Evolutionary conservation across 2,329 filamentous ascomycete genomes (phyloP), one percentile per base, ranked within the genome.

Genomic region (Trichophyton rubrum): DNA sequence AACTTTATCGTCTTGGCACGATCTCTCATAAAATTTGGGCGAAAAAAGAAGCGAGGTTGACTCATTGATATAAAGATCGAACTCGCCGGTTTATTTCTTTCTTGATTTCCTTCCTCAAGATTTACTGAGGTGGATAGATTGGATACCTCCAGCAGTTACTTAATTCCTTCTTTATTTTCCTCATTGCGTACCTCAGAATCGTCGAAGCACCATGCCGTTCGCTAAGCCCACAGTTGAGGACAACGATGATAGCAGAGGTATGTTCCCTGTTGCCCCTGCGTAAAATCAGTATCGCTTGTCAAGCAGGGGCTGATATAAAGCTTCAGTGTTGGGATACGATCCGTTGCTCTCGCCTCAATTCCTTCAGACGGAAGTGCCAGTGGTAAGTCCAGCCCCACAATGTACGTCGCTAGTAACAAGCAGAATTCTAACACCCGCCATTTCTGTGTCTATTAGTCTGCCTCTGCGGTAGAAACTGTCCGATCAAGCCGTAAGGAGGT

Each of bases 341-440:
- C 90, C 92, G 70, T 80, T 97, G 71, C 93, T 96, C 73, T 87
- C 89, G 56, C 92, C 92, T 49, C 86, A 88, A 67, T 84, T 96
- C 67, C 87, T 97, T 69, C 85, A 89, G 72, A 84, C 86, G 64
- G 91, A 97, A 76, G 86, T 96, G 68, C 89, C 90, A 63, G 78
- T 80, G 63, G 75, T 78, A 71, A 72, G 75, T 74, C n/a, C 30
- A n/a, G 49, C 49, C 49, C 49, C 24, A 24, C 49, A 53, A 3
- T 24, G 33, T 13, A 6, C 33, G 9, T 71, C 82, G 85, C 73
- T 79, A 83, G 70, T 72, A 40, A n/a, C 55, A 7, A 33, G 2
- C 33, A 4, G 2, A 5, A 15, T 7, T 43, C 11, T 15, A 56
- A 60, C 17, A 60, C 7, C 17, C 7, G 41, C 6, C 43, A 22